Evolutionary conservation across 306 rosid genomes (phyloP).

Genomic region (Castanospermum australe): DNA sequence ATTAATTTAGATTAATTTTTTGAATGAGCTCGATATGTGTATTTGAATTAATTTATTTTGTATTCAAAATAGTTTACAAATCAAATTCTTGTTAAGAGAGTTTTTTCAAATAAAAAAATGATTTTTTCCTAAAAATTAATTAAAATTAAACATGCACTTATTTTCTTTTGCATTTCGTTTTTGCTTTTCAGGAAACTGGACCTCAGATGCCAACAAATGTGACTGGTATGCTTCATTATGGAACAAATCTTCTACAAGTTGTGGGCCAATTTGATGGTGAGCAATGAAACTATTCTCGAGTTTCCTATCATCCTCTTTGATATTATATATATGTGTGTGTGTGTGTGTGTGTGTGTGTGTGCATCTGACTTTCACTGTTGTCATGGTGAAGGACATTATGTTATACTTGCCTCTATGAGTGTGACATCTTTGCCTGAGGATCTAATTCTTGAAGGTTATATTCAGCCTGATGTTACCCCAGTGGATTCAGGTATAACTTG

Average conservation of each 20-base stretch:
- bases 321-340: no score
- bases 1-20: no score
- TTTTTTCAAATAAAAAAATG: no score
- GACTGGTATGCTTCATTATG: slow-evolving; percentile 44
- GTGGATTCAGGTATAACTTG: slow-evolving; percentile 50
- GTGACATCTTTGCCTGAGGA: slow-evolving; percentile 20
- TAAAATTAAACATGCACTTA: no score
- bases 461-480: slow-evolving; percentile 32
- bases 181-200: slow-evolving; percentile 62
- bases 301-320: neutral
- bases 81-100: no score
- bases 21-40: no score
- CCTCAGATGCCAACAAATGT: slow-evolving; percentile 58
- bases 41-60: no score
- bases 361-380: slow-evolving; percentile 11
- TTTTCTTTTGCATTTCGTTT: no score
- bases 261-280: slow-evolving; percentile 64
- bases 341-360: no score
- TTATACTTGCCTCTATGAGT: slow-evolving; percentile 54
- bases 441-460: slow-evolving; percentile 43
- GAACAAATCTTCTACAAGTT: slow-evolving; percentile 62
- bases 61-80: no score
- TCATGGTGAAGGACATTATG: slow-evolving; percentile 46
- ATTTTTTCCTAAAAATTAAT: no score
- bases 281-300: no score